Conservation (phyloP, 2,329 filamentous ascomycete genomes). For the Epichloe sylvatica region DNA sequence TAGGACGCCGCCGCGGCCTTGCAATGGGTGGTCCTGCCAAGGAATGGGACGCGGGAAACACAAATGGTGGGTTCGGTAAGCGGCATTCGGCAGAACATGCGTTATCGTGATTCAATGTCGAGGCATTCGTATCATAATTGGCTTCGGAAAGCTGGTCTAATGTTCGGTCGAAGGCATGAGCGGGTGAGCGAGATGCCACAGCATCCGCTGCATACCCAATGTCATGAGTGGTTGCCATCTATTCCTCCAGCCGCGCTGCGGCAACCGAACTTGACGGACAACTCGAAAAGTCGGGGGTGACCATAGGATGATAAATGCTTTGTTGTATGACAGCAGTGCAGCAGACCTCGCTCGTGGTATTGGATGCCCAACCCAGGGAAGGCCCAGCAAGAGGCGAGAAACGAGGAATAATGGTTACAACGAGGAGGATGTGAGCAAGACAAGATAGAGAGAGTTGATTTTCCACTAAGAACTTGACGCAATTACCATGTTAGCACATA, state of each 20-base stretch:
- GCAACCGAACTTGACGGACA: slow-evolving; percentile 30
- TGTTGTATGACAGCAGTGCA: not conserved
- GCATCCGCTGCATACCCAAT: slow-evolving; percentile 22
- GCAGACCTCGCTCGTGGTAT: not conserved
- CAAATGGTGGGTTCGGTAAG: slow-evolving; percentile 49
- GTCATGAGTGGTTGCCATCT: slow-evolving; percentile 28
- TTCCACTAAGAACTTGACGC: not conserved
- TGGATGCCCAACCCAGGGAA: not conserved
- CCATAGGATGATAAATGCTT: slow-evolving; percentile 23
- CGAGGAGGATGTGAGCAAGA: not conserved
- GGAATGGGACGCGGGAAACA: slow-evolving; percentile 41
- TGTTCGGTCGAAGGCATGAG: slow-evolving; percentile 10
- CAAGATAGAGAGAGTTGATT: not conserved
- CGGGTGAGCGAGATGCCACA: not conserved
- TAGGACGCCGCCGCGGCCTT: slow-evolving; percentile 36
- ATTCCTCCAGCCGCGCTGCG: slow-evolving; percentile 34
- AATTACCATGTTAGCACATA: not conserved
- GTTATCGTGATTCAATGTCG: not conserved
- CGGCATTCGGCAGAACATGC: slow-evolving; percentile 16
- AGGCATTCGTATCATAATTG: not conserved
- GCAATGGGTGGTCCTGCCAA: slow-evolving; percentile 25
- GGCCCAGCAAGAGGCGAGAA: not conserved
- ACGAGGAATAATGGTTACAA: not conserved
- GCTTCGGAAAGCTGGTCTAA: not conserved
- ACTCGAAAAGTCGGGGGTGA: slow-evolving; percentile 20